phyloP scores from a whole-genome alignment of 2,329 filamentous ascomycete genomes.

The Cercospora sp. region DNA sequence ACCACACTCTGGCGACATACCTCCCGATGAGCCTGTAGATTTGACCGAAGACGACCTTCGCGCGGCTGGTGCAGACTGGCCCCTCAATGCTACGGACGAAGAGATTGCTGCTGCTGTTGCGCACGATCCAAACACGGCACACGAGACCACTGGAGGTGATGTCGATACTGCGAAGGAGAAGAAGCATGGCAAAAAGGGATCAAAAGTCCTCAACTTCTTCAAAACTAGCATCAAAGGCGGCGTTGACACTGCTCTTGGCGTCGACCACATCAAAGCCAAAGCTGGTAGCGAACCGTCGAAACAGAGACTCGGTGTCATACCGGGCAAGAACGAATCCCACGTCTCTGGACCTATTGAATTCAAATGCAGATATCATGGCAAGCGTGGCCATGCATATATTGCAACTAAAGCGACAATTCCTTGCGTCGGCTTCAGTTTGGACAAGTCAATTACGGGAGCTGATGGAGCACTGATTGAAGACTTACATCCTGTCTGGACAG shows the following conservation, averaged over 20 bases:
- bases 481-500: conserved; percentile 63
- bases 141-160: conserved; percentile 54
- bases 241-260: conserved; percentile 69
- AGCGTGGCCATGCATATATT: conserved; percentile 72
- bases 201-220: conserved; percentile 63
- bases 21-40: conserved; percentile 53
- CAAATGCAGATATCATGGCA: conserved; percentile 67
- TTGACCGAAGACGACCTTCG: conserved; percentile 54
- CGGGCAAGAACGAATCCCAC: conserved; percentile 45
- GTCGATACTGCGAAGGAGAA: conserved; percentile 53
- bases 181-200: conserved; percentile 51
- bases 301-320: conserved; percentile 70
- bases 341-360: conserved; percentile 72
- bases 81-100: conserved; percentile 62
- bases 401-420: conserved; percentile 66
- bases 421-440: conserved; percentile 64
- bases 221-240: conserved; percentile 69
- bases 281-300: conserved; percentile 62
- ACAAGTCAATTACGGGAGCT: conserved; percentile 46
- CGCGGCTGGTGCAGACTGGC: conserved; percentile 54
- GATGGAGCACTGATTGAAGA: conserved; percentile 51
- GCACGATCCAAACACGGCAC: conserved; percentile 48
- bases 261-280: conserved; percentile 70
- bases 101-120: conserved; percentile 65
- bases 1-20: conserved; percentile 46